Conservation (phyloP, 257 asterid species). For the Haberlea rhodopensis region DNA sequence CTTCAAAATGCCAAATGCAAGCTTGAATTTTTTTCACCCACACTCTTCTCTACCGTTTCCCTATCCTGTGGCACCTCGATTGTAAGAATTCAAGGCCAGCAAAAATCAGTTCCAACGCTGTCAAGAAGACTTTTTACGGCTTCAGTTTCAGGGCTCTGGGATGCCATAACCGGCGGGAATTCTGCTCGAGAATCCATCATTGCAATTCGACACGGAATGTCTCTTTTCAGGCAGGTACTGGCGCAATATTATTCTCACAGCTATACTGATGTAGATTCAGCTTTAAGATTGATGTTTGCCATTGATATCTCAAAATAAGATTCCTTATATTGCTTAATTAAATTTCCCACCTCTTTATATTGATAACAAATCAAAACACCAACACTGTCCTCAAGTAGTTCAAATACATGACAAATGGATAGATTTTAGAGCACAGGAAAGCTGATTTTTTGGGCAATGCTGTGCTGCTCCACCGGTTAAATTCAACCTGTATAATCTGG, state of each 20-base stretch:
- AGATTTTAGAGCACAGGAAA: neutral
- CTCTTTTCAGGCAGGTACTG: conserved; percentile 80
- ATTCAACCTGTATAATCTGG: neutral
- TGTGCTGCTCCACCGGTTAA: neutral
- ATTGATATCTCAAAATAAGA: neutral
- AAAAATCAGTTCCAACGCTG: conserved; percentile 26
- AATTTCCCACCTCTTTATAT: neutral
- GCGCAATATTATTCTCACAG: too few species aligned
- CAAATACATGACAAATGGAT: conserved; percentile 35
- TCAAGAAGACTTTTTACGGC: conserved; percentile 56
- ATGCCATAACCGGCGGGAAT: conserved; percentile 70
- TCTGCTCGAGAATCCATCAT: conserved; percentile 63
- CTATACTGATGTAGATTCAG: neutral
- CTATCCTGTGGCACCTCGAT: conserved; percentile 27
- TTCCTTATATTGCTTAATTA: neutral
- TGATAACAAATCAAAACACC: too few species aligned
- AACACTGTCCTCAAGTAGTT: too few species aligned
- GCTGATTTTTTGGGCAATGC: neutral
- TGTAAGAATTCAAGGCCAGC: conserved; percentile 29
- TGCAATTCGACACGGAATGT: conserved; percentile 81
- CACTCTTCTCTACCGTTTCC: conserved; percentile 18
- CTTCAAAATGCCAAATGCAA: conserved; percentile 21
- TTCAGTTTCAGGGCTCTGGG: conserved; percentile 71
- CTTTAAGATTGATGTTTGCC: neutral
- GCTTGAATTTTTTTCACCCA: conserved; percentile 20